Evolutionary conservation across 225 moss, liverwort and hornwort genomes (phyloP).

Genomic region (Marchantia polymorpha): DNA sequence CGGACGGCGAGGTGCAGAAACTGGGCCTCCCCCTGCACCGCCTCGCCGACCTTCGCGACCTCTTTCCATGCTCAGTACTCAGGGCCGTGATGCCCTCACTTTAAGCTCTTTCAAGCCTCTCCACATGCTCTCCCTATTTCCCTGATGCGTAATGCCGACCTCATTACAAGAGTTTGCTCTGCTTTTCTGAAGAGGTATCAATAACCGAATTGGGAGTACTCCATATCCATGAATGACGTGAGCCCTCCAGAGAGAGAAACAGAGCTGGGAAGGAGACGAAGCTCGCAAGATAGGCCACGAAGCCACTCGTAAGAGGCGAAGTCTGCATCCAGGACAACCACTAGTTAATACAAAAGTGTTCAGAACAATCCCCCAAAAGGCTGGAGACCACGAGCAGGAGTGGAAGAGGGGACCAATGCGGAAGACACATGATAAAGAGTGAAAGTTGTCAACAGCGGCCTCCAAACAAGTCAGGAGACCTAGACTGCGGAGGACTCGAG

Average conservation of each 20-base stretch:
- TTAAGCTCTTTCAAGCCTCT: slow-evolving; percentile 26
- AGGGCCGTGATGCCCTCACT: slow-evolving; percentile 31
- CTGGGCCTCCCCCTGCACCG: slow-evolving; percentile 49
- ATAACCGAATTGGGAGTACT: slow-evolving; percentile 12
- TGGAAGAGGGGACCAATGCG: background rate
- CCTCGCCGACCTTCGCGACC: slow-evolving; percentile 84
- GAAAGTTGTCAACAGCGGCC: background rate
- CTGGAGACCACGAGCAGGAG: background rate
- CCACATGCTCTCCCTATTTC: slow-evolving; percentile 30
- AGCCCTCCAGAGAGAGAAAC: background rate
- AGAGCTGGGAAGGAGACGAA: background rate
- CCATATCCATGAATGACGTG: background rate
- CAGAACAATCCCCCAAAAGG: background rate
- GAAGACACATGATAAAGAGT: background rate
- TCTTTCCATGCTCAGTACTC: slow-evolving; percentile 68
- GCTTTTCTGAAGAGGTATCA: background rate
- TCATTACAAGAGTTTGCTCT: background rate
- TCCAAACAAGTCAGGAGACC: background rate
- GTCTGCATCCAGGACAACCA: slow-evolving; percentile 5
- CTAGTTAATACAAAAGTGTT: background rate
- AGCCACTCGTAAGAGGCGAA: background rate
- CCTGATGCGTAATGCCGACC: slow-evolving; percentile 6
- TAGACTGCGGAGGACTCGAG: background rate
- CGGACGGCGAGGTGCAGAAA: slow-evolving; percentile 82
- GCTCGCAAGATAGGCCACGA: background rate